Evolutionary conservation across 257 asterid species (phyloP), one percentile per base, ranked within the genome.

Genomic region (Parsonsia alboflavescens): DNA sequence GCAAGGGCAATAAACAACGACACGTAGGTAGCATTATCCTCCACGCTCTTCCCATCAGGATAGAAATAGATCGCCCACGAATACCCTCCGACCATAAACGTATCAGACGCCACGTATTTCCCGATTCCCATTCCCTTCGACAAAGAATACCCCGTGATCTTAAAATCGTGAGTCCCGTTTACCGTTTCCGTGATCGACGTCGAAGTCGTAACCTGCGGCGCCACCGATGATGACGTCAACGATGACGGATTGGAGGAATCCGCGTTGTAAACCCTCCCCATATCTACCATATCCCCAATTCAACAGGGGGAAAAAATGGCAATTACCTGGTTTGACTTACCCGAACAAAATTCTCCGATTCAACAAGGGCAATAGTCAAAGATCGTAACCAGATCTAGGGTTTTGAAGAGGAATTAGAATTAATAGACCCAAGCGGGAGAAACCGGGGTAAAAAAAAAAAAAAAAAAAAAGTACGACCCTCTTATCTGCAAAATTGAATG

Each of bases 61-160:
- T 94, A 94, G 65, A 92, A 94, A 84, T 92, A 90, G 75, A 94
- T 85, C 64, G 96, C 97, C 99, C 99, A 94, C 41, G 93, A 30
- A 80, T 89, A 87, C 63, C 99, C 99, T 26, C 99, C 99, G 53
- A 94, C 97, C 87, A 72, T 83, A 77, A 94, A 94, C 74, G 86
- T 82, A 79, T 92, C 99, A 2, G 99, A 94, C 13, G 99, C 84
- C 46, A 78, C 72, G 77, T 92, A 94, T 74, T 92, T 94, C 70
- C 99, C 99, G 57, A 94, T 86, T 82, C 97, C 99, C 28, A 88
- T 86, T 63, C 97, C 97, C 77, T 92, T 94, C 5, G 88, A 83
- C 68, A 92, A 78, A 0, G 99, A 91, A 81, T 92, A 94, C 58
- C 96, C 97, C 75, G 87, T 80, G 73, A 93, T 91, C 88, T 81